phyloP scores from a whole-genome alignment of 495 filamentous ascomycete species.

The Ramalina intermedia region DNA sequence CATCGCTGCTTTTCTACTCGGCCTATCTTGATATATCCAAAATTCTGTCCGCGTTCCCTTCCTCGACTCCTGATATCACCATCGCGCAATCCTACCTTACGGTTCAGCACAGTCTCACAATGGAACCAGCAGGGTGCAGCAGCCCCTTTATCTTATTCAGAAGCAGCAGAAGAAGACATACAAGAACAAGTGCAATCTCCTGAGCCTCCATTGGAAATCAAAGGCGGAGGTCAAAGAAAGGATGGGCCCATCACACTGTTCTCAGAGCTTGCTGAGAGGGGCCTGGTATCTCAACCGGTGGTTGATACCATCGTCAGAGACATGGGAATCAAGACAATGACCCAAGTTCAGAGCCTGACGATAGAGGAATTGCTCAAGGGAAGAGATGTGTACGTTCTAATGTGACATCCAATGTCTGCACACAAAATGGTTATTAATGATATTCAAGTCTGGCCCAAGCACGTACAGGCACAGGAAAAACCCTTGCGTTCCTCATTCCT shows the following conservation, averaged over 20 bases:
- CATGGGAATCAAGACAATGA: slow-evolving; percentile 78
- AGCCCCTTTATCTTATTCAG: slow-evolving; percentile 11
- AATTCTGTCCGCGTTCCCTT: no score
- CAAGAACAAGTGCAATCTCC: slow-evolving; percentile 2
- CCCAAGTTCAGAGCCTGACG: slow-evolving; percentile 75
- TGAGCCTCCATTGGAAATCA: slow-evolving; percentile 2
- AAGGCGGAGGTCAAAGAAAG: slow-evolving; percentile 2
- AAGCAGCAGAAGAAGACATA: slow-evolving; percentile 13
- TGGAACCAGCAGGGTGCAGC: slow-evolving; percentile 16
- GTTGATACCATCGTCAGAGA: slow-evolving; percentile 53
- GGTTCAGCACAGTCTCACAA: slow-evolving; percentile 1
- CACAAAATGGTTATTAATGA: neutral
- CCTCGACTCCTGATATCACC: no score
- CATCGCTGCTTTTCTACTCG: no score
- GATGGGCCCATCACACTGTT: slow-evolving; percentile 46
- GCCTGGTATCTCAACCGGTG: slow-evolving; percentile 48
- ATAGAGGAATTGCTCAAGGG: slow-evolving; percentile 66
- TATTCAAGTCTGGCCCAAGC: slow-evolving; percentile 65
- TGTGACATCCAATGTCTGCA: neutral
- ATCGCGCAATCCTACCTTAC: neutral
- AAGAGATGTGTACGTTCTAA: slow-evolving; percentile 56
- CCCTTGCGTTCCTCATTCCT: slow-evolving; percentile 68
- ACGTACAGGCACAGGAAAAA: slow-evolving; percentile 81
- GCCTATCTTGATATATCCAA: no score
- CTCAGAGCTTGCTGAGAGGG: slow-evolving; percentile 44